Base-by-base conservation (phyloP, 1,139 yeast species). In the Saccharomyces hybrid region DNA sequence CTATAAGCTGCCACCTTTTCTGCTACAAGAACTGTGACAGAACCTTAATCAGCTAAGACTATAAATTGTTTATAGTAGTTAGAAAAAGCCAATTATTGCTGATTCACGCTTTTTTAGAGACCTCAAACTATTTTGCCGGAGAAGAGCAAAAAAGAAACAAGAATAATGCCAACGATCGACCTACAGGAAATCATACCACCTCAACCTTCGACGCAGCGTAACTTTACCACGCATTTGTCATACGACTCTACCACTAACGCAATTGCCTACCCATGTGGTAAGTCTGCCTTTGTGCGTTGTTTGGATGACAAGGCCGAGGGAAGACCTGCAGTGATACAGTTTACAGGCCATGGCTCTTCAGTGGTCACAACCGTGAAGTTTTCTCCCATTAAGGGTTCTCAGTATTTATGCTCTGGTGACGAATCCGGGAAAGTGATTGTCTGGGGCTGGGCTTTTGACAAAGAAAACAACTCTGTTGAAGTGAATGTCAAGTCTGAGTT, bases 341-440 rank as follows among this genome's bases (percentile, higher is more conserved):
- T 86, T 72, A 79, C 81, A 11, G 84, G 81, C 52, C 99, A 93
- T 71, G 69, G 66, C 3, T 78, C 79, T 47, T 75, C 77, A 44
- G 73, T 79, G 41, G 87, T 95, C 28, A 86, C 95, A 0, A 96
- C 86, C 4, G 97, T 95, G 9, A 79, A 82, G 47, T 89, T 93
- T 68, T 78, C 96, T 0, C 96, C 98, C 1, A 57, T 64, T 9
- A 52, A 56, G 29, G 83, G 91, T 12, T 98, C 99, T 1, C 86
- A 78, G 70, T 91, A 88, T 70, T 74, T 93, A 32, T 97, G 97
- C 2, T 86, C 96, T 2, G 99, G 97, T 48, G 99, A 93, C 67
- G 89, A 84, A 62, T 73, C 84, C 9, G 99, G 99, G 28, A 80
- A 81, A 58, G 93, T 93, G 50, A 86, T 88, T 62, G 81, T 93